Evolutionary conservation across 495 filamentous ascomycete species (phyloP).

Genomic region (Penicillium tannophilum): DNA sequence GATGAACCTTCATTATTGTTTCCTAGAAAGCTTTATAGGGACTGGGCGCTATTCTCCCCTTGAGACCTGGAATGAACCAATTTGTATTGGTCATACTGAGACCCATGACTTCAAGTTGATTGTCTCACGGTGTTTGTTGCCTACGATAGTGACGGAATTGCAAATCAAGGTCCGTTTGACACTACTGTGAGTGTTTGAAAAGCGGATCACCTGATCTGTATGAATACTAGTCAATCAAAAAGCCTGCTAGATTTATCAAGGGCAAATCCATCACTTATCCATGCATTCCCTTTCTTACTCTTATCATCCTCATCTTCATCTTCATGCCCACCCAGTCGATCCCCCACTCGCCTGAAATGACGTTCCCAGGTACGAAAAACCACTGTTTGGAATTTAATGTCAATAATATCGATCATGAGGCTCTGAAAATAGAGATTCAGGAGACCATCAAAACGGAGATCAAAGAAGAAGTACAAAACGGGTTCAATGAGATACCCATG

Average conservation of each 20-base stretch:
- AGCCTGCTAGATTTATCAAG: neutral
- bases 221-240: neutral
- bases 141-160: neutral
- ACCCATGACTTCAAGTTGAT: neutral
- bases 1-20: slow-evolving; percentile 17
- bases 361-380: neutral
- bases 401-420: neutral
- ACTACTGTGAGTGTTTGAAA: neutral
- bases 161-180: slow-evolving; percentile 2
- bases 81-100: slow-evolving; percentile 17
- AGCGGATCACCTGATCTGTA: neutral
- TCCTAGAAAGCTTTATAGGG: slow-evolving; percentile 29
- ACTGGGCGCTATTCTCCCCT: slow-evolving; percentile 33
- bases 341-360: neutral
- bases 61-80: slow-evolving; percentile 28
- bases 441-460: neutral
- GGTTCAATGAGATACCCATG: no score
- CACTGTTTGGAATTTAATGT: neutral
- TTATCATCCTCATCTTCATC: neutral
- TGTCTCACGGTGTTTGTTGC: neutral
- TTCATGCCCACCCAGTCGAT: neutral
- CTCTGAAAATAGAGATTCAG: neutral
- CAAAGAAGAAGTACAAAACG: no score
- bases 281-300: neutral
- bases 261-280: neutral